Conservation (phyloP, 1,139 yeast genomes). For the Suhomyces coccinellae region DNA sequence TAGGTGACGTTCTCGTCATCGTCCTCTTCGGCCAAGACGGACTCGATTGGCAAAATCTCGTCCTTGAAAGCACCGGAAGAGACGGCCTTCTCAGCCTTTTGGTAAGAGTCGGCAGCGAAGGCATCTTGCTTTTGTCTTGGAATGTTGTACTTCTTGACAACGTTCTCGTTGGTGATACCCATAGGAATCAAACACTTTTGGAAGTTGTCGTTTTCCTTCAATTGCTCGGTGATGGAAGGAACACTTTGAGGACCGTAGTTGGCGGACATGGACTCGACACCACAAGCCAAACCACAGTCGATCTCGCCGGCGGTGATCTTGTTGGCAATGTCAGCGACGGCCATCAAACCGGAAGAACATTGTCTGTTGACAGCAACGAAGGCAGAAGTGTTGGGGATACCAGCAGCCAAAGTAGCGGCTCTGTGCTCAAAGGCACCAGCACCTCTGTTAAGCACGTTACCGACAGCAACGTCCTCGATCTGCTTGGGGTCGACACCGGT, state of each 20-base stretch:
- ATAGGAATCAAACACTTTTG: constrained; percentile 76
- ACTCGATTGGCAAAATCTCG: constrained; percentile 79
- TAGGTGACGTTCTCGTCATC: constrained; percentile 47
- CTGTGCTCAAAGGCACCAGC: constrained; percentile 93
- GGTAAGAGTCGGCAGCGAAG: constrained; percentile 84
- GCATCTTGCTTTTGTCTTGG: constrained; percentile 77
- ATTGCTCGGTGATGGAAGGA: constrained; percentile 57
- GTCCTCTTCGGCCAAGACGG: constrained; percentile 51
- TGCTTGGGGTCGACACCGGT: constrained; percentile 62
- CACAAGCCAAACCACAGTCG: constrained; percentile 86
- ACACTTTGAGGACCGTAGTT: constrained; percentile 77
- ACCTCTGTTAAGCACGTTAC: constrained; percentile 86
- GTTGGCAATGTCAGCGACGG: constrained; percentile 85
- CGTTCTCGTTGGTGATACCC: constrained; percentile 89
- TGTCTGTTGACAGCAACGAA: constrained; percentile 87
- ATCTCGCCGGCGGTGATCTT: constrained; percentile 86
- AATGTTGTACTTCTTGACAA: constrained; percentile 61
- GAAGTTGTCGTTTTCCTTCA: constrained; percentile 47
- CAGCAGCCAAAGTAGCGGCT: constrained; percentile 62
- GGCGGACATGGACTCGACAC: constrained; percentile 89
- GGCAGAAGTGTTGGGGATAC: constrained; percentile 59
- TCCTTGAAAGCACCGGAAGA: constrained; percentile 72
- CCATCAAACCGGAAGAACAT: constrained; percentile 92
- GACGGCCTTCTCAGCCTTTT: constrained; percentile 77
- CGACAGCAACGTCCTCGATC: constrained; percentile 82